Evolutionary conservation across 2,329 filamentous ascomycete species (phyloP), one percentile per base, ranked within the genome.

Genomic region (Claviceps pusilla): DNA sequence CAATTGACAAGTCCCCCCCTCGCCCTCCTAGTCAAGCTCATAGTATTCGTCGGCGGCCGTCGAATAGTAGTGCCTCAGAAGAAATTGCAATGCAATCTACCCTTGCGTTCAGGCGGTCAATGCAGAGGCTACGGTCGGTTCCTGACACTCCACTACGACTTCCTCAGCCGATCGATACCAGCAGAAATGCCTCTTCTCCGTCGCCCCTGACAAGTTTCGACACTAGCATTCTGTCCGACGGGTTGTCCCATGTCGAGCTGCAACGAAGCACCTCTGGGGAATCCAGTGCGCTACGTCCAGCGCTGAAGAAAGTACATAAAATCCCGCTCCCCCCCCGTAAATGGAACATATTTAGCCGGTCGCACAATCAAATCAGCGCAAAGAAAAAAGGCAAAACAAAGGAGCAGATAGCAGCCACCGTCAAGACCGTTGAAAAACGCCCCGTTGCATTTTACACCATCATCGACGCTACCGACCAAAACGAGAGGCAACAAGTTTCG

Each of bases 271-370:
- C 63, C 1, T 64, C 65, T 7, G 65, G 62, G 9, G 67, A 68
- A 4, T 62, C 64, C 7, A 59, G 56, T 48, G 55, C 63, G 11
- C 59, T 63, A 2, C 65, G 57, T 28, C 59, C 62, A 24, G 64
- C 62, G 1, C 68, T 76, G 0, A 82, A 76, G 65, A 83, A 82
- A 63, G 65, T 80, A 28, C 71, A 73, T 28, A 83, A 81, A 63
- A 72, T 73, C 53, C 64, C 74, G 1, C 75, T 72, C 47, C 79
- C 77, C 31, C 79, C 79, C 29, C 73, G 76, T 7, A 82, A 77
- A 59, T 84, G 81, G 81, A 83, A 82, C 58, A 64, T 83, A 12
- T 84, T 84, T 59, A 74, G 79, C 50, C 73, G 79, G 49, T 76
- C 76, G 0, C 76, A 79, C 35, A 73, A 66, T 41, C 69, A 72